phyloP scores from a whole-genome alignment of 2,329 filamentous ascomycete species.

The Aaosphaeria pasadenensis region DNA sequence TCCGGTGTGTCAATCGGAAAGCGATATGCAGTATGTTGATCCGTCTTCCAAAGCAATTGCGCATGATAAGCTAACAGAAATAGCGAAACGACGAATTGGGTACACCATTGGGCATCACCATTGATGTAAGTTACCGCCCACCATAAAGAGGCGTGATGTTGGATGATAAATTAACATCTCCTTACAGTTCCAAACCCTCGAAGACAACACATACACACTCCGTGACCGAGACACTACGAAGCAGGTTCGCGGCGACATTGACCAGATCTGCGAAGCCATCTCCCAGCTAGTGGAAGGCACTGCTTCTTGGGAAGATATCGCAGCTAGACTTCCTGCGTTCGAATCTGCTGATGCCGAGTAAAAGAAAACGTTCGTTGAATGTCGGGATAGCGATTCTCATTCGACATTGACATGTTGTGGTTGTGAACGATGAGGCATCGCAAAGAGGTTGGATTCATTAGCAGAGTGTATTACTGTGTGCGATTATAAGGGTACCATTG shows the following conservation, averaged over 20 bases:
- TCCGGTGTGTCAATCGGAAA: constrained; percentile 91
- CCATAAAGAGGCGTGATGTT: no score
- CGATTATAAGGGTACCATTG: no score
- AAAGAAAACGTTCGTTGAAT: no score
- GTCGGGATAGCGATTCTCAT: no score
- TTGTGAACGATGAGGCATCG: no score
- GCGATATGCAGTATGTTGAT: constrained; percentile 57
- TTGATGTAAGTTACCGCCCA: constrained; percentile 53
- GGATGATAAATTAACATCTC: no score
- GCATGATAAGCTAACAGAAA: constrained; percentile 13
- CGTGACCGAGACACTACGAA: constrained; percentile 83
- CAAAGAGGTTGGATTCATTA: no score
- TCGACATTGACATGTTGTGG: no score
- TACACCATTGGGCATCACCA: constrained; percentile 87
- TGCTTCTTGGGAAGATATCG: constrained; percentile 68
- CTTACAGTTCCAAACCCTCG: constrained; percentile 74
- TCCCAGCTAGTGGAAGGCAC: constrained; percentile 61
- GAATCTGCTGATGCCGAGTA: constrained; percentile 40
- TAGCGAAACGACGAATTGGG: constrained; percentile 89
- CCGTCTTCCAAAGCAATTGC: neutral
- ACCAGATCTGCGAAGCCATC: constrained; percentile 74
- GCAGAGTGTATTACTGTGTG: no score
- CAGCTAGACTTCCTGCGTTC: constrained; percentile 77
- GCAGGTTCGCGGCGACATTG: constrained; percentile 81
- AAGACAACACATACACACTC: constrained; percentile 83